Evolutionary conservation across 2,329 filamentous ascomycete genomes (phyloP), one percentile per base, ranked within the genome.

Genomic region (Colletotrichum sp.): DNA sequence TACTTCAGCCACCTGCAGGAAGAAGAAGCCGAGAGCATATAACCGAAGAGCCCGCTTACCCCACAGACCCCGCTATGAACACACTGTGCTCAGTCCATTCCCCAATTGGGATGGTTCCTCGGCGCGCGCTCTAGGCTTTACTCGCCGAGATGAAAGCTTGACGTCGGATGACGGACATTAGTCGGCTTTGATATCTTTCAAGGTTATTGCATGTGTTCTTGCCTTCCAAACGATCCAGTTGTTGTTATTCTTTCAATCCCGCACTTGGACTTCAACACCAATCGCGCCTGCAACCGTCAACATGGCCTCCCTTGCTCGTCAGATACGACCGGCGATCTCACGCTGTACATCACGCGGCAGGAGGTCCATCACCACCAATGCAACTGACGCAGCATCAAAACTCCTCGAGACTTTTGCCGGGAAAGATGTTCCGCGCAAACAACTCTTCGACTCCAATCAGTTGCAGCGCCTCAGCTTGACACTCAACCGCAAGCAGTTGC

Each of bases 371-470:
- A 24, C 61, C 6, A 74, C 61, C n/a, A 73, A 48, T 6, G 68
- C 72, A 5, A 70, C 66, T 6, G 62, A 67, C 6, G 82, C 83
- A 5, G 82, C 84, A 16, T 78, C 81, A 0, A 78, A 81, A 58
- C 79, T 88, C 2, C 77, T 83, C 9, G 79, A 81, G 5, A 79
- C 74, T 6, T 84, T 84, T 58, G 75, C 79, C 12, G 75, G 79
- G 34, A 81, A 80, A 38, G 79, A 81, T 1, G 75, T 80, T 4
- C 71, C 78, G 6, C 81, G 82, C 5, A 81, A 78, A 7, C 92
- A 94, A 79, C 72, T 87, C 5, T 84, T 94, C 8, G 92, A 94
- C 80, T 87, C 85, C 15, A 93, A 93, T 77, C 92, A 94, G 80
- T 84, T 94, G 1, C 91, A 92, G 74, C 91, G 91, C 60, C 86